phyloP scores from a whole-genome alignment of 2,329 filamentous ascomycete genomes.

The Colletotrichum cereale region DNA sequence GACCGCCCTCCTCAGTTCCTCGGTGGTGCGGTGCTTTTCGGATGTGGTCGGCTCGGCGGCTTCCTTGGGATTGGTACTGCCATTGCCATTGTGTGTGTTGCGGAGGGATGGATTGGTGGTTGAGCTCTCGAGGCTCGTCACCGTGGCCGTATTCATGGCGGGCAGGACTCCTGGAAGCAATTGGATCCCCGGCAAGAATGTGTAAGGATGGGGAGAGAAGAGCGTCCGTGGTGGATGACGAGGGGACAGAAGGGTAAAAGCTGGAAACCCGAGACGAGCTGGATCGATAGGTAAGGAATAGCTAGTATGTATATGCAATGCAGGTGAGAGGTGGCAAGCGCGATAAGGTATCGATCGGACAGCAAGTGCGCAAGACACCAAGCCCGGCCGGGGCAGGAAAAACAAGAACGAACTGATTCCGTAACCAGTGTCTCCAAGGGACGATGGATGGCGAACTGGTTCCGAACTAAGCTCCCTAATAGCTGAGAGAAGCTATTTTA shows the following conservation, averaged over 20 bases:
- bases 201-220: neutral
- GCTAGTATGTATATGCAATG: constrained; percentile 37
- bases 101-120: constrained; percentile 29
- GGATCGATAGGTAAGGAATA: constrained; percentile 2
- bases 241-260: constrained; percentile 21
- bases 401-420: constrained; percentile 28
- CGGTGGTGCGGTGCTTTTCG: constrained; percentile 40
- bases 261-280: constrained; percentile 25
- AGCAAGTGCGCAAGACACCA: constrained; percentile 17
- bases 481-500: constrained; percentile 32
- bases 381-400: constrained; percentile 10
- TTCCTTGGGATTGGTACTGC: constrained; percentile 39
- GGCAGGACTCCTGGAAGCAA: constrained; percentile 21
- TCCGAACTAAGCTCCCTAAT: constrained; percentile 24
- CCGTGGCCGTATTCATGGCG: constrained; percentile 57
- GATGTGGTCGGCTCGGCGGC: constrained; percentile 38
- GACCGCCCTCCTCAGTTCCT: constrained; percentile 52
- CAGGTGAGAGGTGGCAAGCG: constrained; percentile 37
- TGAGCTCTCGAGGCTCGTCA: constrained; percentile 45
- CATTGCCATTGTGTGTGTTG: constrained; percentile 41
- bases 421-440: constrained; percentile 35
- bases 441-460: constrained; percentile 14
- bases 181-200: constrained; percentile 9
- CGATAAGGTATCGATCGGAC: constrained; percentile 42
- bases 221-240: constrained; percentile 17